Base-by-base conservation (phyloP, 306 rosid species). In the Fragaria nilgerrensis region DNA sequence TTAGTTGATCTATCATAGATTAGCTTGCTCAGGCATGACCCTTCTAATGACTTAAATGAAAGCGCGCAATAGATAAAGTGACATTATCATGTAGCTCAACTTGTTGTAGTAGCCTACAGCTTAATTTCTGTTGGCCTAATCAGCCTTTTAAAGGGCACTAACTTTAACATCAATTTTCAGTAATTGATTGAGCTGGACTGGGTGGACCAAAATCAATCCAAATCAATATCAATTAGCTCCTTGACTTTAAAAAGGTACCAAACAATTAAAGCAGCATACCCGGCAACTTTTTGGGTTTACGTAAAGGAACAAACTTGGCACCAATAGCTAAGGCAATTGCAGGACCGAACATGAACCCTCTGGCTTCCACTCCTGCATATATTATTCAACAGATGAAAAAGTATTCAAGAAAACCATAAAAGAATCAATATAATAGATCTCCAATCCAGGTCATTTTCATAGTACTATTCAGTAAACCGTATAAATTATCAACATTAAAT, bases 261-360 rank as follows among this genome's bases (percentile, higher is more conserved):
- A 59, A 19, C 9, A 36, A 15, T 48, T 19, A 61, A 61, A 61
- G 75, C 17, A 45, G 56, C 36, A 34, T 87, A 95, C 99, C 99
- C 11, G 99, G 99, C 64, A 95, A 89, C 89, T 95, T 95, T 62
- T 88, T 68, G n/a, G 99, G 99, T 81, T 95, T 95, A n/a, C 99
- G 89, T 76, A 95, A 74, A 67, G 97, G 99, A 72, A 95, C 92
- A 79, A 95, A 95, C 92, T 95, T 95, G 52, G 99, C 99, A 41
- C 99, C 99, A 55, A 95, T 90, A 72, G 90, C 92, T 70, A 92
- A 86, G 17, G 99, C 97, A 85, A 95, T 89, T 19, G 97, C 77
- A 32, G 99, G 93, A 71, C 97, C 99, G 83, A 95, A 95, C 92
- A 95, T 77, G 88, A 95, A 95, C 20, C 99, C 99, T 71, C 99